Conservation (phyloP, 192 early-diverging fungal species). For the Coemansia asiatica region DNA sequence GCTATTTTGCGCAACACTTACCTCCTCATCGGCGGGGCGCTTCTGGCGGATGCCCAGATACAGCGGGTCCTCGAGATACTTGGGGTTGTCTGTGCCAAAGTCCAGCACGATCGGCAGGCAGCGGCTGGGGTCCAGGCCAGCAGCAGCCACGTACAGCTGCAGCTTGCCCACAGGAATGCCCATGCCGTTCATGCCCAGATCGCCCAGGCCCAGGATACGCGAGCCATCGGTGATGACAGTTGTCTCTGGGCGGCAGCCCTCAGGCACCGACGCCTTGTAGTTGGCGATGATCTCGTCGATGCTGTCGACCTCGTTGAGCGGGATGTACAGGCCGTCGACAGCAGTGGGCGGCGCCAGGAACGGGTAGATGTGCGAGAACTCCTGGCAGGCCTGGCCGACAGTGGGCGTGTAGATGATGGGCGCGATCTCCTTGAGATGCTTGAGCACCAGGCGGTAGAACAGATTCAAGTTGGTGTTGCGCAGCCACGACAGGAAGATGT, state of each 20-base stretch:
- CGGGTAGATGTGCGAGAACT: conserved; percentile 87
- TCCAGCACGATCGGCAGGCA: conserved; percentile 92
- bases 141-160: conserved; percentile 84
- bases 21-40: conserved; percentile 61
- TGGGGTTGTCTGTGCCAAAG: conserved; percentile 85
- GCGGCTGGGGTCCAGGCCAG: conserved; percentile 80
- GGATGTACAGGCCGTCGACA: conserved; percentile 86
- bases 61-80: conserved; percentile 80
- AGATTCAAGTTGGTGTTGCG: conserved; percentile 75
- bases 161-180: conserved; percentile 96
- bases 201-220: conserved; percentile 91
- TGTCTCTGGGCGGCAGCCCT: conserved; percentile 69
- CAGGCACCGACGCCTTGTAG: conserved; percentile 68
- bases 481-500: conserved; percentile 82
- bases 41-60: conserved; percentile 81
- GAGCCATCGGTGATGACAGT: conserved; percentile 95
- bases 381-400: conserved; percentile 81
- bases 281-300: conserved; percentile 75
- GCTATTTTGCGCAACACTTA: conserved; percentile 34
- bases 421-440: conserved; percentile 77
- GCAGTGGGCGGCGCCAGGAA: conserved; percentile 73
- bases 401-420: conserved; percentile 83
- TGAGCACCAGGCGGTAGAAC: conserved; percentile 79
- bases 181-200: conserved; percentile 93
- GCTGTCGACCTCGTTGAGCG: conserved; percentile 71